A percentile compares a stretch with the other conserved stretches of the same genome.
phyloP scores from a whole-genome alignment of 768 basidiomycete genomes.

The Leucocoprinus sp. region DNA sequence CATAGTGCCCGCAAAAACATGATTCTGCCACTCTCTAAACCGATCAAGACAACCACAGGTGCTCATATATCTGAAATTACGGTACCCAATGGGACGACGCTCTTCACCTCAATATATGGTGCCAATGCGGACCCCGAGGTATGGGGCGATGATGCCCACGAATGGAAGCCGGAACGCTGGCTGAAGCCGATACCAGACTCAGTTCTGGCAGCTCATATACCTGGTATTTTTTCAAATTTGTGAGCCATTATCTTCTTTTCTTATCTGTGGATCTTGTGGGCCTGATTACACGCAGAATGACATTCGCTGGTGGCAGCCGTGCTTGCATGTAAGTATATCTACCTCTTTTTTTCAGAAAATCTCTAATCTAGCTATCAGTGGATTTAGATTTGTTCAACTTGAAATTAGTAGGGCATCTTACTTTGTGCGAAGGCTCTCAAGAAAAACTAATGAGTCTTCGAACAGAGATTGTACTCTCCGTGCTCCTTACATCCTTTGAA shows the following conservation, averaged over 20 bases:
- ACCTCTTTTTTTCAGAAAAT: neutral
- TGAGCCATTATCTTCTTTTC: slow-evolving; percentile 2
- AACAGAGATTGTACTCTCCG: slow-evolving; percentile 13
- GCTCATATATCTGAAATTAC: slow-evolving; percentile 15
- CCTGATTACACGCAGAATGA: slow-evolving; percentile 24
- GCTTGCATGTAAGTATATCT: slow-evolving; percentile 27
- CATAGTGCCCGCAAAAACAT: slow-evolving; percentile 10
- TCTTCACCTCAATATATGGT: slow-evolving; percentile 20
- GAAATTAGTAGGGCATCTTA: neutral
- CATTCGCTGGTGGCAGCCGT: slow-evolving; percentile 34
- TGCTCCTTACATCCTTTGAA: slow-evolving; percentile 10
- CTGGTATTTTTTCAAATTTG: slow-evolving; percentile 17
- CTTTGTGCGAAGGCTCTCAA: neutral
- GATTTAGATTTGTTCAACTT: slow-evolving; percentile 1
- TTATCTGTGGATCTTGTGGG: neutral
- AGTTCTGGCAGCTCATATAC: slow-evolving; percentile 15
- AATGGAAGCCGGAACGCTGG: slow-evolving; percentile 39
- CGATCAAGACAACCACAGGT: neutral
- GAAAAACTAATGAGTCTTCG: neutral
- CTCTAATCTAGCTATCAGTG: neutral
- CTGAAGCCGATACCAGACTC: slow-evolving; percentile 25
- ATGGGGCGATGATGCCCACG: slow-evolving; percentile 34
- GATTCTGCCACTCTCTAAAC: slow-evolving; percentile 23
- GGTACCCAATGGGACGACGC: slow-evolving; percentile 23
- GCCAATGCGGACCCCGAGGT: slow-evolving; percentile 26